phyloP scores from a whole-genome alignment of 2,329 filamentous ascomycete genomes.

The Cercospora canescens region DNA sequence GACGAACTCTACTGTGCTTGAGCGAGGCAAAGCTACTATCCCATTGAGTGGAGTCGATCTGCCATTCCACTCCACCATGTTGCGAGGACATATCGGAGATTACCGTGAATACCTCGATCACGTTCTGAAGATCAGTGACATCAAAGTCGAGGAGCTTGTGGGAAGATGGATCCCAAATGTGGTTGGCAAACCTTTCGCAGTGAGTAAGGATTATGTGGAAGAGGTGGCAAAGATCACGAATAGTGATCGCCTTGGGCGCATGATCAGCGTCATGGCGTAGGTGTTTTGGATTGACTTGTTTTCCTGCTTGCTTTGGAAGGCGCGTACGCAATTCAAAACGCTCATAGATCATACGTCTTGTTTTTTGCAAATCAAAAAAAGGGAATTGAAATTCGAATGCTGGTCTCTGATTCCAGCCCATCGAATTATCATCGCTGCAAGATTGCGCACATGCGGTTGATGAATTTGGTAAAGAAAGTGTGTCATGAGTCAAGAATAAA shows the following conservation, averaged over 20 bases:
- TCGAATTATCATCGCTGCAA: no score
- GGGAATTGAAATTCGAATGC: no score
- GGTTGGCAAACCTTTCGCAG: background rate
- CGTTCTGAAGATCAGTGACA: background rate
- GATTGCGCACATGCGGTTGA: no score
- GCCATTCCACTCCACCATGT: background rate
- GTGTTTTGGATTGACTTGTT: background rate
- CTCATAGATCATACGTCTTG: no score
- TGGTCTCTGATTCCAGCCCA: no score
- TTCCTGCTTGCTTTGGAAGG: no score
- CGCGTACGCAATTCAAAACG: no score
- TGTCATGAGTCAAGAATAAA: no score
- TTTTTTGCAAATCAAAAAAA: background rate
- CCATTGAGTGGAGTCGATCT: background rate
- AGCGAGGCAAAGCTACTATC: background rate
- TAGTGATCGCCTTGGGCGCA: background rate
- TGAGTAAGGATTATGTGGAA: background rate
- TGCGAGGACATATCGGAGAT: background rate
- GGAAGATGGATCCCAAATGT: background rate
- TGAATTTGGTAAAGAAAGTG: no score
- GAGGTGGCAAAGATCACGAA: background rate
- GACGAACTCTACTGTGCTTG: background rate
- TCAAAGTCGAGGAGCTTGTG: background rate
- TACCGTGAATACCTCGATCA: background rate
- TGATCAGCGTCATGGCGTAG: background rate